Evolutionary conservation across 441 rosid genomes (phyloP), one percentile per base, ranked within the genome.

Genomic region (Euphorbia schlechtendalii): DNA sequence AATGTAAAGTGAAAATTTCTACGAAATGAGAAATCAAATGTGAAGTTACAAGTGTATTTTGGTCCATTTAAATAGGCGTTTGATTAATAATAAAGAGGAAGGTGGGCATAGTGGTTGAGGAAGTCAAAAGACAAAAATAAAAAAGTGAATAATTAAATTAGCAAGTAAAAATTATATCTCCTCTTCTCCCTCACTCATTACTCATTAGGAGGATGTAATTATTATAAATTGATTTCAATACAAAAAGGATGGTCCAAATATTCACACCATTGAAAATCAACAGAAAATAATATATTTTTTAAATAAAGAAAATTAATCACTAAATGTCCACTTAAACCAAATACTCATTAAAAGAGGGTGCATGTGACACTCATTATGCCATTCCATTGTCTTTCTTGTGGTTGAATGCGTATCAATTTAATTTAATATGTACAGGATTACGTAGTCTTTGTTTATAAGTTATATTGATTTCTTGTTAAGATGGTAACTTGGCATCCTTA

Each of bases 351-450:
- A 74, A 82, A 77, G 77, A 77, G 12, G 71, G 72, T 63, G 85
- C 85, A 82, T 82, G 86, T 80, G 84, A 59, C 71, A 71, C 76
- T 82, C 79, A 82, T 83, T 61, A 79, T 83, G 83, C 82, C 63
- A 38, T 74, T 62, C 68, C 75, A 63, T 82, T 83, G 88, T 86
- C 91, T 82, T 71, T 80, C 73, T 73, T 69, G 79, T 69, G 77
- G 74, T 70, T 71, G 66, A 77, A 56, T 68, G 73, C 70, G 81
- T 63, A 60, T 64, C 68, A 65, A 32, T 21, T 59, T 17, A 45
- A 8, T 62, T 62, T 17, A 62, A 43, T 25, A 28, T 48, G 48
- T 34, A 15, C 5, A n/a, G 41, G 57, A 68, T 75, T 28, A 49
- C 14, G 58, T 30, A 71, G 63, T 67, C 81, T 78, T 70, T 15